Conservation (phyloP, 495 filamentous ascomycete genomes). For the Podospora didyma region DNA sequence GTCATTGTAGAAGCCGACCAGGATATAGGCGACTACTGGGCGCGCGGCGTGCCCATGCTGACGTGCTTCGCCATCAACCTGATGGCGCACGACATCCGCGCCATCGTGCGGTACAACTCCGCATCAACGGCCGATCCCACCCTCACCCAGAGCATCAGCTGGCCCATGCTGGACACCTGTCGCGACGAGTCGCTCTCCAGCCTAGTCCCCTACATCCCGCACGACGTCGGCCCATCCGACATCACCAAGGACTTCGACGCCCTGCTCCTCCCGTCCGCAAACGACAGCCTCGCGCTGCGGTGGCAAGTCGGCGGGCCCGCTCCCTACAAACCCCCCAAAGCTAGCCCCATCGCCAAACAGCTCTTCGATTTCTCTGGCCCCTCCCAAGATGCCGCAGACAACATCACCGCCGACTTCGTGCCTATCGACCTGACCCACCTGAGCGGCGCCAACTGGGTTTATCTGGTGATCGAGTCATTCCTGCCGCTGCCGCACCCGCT, state of each 20-base stretch:
- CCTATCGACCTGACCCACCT: neutral
- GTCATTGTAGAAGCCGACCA: conserved; percentile 57
- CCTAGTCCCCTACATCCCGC: conserved; percentile 40
- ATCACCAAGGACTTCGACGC: conserved; percentile 22
- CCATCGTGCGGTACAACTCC: conserved; percentile 55
- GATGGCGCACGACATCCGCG: conserved; percentile 28
- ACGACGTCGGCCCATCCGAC: conserved; percentile 26
- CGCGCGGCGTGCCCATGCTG: conserved; percentile 49
- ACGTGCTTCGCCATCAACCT: conserved; percentile 41
- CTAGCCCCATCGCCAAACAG: conserved; percentile 17
- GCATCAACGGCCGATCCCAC: conserved; percentile 25
- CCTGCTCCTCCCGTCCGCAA: neutral
- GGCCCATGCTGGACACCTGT: conserved; percentile 32
- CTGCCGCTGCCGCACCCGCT: conserved; percentile 44
- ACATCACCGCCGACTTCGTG: neutral
- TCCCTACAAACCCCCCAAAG: conserved; percentile 22
- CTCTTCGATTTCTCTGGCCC: neutral
- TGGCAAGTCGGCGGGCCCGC: conserved; percentile 17
- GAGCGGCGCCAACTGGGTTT: neutral
- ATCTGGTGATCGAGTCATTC: conserved; percentile 20
- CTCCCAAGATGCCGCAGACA: neutral
- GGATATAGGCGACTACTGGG: conserved; percentile 49
- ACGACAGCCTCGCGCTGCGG: conserved; percentile 4
- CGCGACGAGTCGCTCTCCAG: conserved; percentile 32
- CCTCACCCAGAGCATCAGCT: conserved; percentile 22